A percentile compares a stretch with the other conserved stretches of the same genome.
Evolutionary conservation across 192 early-diverging fungal species (phyloP).

Genomic region (Pecoramyces ruminantium): DNA sequence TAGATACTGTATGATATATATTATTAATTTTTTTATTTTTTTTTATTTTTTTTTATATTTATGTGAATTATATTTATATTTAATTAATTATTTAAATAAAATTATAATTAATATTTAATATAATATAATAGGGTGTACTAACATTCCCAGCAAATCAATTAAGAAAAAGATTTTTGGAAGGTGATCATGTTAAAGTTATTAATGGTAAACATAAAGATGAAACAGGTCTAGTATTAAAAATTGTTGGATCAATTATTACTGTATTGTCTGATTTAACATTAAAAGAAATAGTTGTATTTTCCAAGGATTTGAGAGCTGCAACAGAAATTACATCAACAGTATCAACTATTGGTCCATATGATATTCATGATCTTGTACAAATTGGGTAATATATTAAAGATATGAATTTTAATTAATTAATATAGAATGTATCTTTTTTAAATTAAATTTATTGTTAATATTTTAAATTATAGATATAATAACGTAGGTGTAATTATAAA

Average conservation of each 20-base stretch:
- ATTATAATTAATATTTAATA: not conserved
- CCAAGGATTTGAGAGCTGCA: slow-evolving; percentile 67
- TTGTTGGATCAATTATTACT: slow-evolving; percentile 66
- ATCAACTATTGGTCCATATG: slow-evolving; percentile 46
- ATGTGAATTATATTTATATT: slow-evolving; percentile 2
- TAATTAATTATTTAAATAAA: not conserved
- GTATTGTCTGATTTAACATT: slow-evolving; percentile 52
- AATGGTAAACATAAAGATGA: slow-evolving; percentile 68
- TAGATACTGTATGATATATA: slow-evolving; percentile 18
- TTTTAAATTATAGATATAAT: slow-evolving; percentile 19
- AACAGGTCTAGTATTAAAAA: slow-evolving; percentile 73
- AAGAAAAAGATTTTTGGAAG: slow-evolving; percentile 73
- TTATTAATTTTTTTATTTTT: too few species aligned
- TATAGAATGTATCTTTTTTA: not conserved
- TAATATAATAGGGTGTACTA: not conserved
- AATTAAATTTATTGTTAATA: slow-evolving; percentile 1
- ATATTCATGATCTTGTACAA: slow-evolving; percentile 76
- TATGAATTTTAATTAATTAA: not conserved
- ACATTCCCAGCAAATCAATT: slow-evolving; percentile 35
- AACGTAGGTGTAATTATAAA: slow-evolving; percentile 69
- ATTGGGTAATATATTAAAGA: slow-evolving; percentile 32
- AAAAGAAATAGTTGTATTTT: slow-evolving; percentile 68
- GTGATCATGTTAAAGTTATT: slow-evolving; percentile 88
- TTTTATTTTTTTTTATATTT: not conserved
- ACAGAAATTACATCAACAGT: slow-evolving; percentile 39